Conservation (phyloP, 2,329 filamentous ascomycete species). For the Amesomyces nigricolor region DNA sequence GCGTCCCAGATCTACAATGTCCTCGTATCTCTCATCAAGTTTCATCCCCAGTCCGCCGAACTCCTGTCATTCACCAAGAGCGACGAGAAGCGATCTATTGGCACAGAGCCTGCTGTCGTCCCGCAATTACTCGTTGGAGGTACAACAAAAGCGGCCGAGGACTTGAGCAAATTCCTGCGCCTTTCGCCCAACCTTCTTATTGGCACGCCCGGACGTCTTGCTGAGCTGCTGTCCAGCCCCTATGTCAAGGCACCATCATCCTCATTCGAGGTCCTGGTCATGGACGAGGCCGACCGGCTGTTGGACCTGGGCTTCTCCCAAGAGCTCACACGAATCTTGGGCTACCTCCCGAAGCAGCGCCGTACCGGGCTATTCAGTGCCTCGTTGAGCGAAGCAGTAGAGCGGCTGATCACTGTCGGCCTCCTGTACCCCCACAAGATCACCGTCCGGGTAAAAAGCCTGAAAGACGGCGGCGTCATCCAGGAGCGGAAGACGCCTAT, state of each 20-base stretch:
- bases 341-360: slow-evolving; percentile 82
- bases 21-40: slow-evolving; percentile 68
- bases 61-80: slow-evolving; percentile 49
- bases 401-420: slow-evolving; percentile 86
- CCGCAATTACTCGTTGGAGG: slow-evolving; percentile 88
- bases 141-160: slow-evolving; percentile 71
- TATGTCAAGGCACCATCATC: slow-evolving; percentile 85
- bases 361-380: slow-evolving; percentile 92
- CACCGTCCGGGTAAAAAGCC: slow-evolving; percentile 80
- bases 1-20: slow-evolving; percentile 86
- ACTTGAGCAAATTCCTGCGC: slow-evolving; percentile 77
- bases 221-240: slow-evolving; percentile 79
- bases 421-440: slow-evolving; percentile 93
- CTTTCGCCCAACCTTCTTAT: slow-evolving; percentile 84
- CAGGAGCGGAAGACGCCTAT: slow-evolving; percentile 87
- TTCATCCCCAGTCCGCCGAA: slow-evolving; percentile 74
- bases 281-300: slow-evolving; percentile 91
- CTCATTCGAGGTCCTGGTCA: slow-evolving; percentile 83
- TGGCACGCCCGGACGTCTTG: slow-evolving; percentile 81
- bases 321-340: slow-evolving; percentile 79
- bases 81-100: slow-evolving; percentile 50
- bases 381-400: slow-evolving; percentile 90
- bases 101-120: slow-evolving; percentile 53
- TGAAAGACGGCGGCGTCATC: slow-evolving; percentile 56
- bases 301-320: slow-evolving; percentile 92